phyloP scores from a whole-genome alignment of 306 rosid genomes.

The Glycyrrhiza uralensis region DNA sequence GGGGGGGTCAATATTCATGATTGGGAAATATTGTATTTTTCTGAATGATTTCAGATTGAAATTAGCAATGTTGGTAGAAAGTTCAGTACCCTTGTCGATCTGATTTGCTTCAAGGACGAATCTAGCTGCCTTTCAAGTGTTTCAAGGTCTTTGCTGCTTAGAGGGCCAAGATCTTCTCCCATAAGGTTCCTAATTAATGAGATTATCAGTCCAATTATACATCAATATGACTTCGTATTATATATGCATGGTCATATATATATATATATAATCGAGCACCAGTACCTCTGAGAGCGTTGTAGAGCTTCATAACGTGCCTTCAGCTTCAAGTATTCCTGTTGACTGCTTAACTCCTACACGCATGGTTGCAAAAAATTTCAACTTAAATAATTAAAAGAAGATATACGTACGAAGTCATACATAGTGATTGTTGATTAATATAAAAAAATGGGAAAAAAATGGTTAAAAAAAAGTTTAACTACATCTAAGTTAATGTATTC shows the following conservation, averaged over 20 bases:
- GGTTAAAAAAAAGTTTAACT: too few relatives aligned
- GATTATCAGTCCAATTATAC: neutral
- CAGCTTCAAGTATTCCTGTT: conserved; percentile 93
- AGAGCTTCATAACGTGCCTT: conserved; percentile 84
- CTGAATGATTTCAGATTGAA: neutral
- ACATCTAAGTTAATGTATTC: too few relatives aligned
- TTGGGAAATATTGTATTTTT: too few relatives aligned
- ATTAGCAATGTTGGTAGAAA: neutral
- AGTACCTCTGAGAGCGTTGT: conserved; percentile 75
- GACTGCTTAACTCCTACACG: conserved; percentile 82
- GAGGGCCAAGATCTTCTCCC: conserved; percentile 94
- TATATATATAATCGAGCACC: neutral
- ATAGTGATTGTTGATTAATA: too few relatives aligned
- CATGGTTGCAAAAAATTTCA: neutral
- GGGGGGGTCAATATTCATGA: too few relatives aligned
- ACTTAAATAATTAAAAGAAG: too few relatives aligned
- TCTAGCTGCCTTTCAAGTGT: conserved; percentile 92
- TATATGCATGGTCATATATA: neutral
- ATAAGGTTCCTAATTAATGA: conserved; percentile 52
- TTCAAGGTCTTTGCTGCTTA: conserved; percentile 86
- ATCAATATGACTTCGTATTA: neutral
- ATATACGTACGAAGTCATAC: neutral
- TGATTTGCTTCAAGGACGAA: conserved; percentile 78
- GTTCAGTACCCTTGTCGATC: conserved; percentile 72
- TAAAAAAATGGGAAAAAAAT: too few relatives aligned